Conservation (phyloP, 805 yeast genomes). For the Helenozyma baotianmanensis region DNA sequence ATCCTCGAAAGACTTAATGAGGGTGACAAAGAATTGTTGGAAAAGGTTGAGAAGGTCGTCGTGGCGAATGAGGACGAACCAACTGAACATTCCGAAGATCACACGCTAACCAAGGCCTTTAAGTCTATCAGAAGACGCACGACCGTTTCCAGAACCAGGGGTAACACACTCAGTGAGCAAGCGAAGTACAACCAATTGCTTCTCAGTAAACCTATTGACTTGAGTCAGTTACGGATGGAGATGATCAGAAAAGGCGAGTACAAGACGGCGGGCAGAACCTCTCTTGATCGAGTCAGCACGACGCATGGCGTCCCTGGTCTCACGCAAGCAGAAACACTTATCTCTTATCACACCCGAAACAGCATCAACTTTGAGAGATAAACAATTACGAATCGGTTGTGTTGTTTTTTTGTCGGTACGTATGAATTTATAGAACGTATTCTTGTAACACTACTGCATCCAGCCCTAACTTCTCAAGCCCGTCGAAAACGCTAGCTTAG, state of each 20-base stretch:
- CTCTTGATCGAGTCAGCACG: conserved; percentile 39
- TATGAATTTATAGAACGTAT: no score
- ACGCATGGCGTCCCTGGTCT: conserved; percentile 48
- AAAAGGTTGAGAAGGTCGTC: conserved; percentile 27
- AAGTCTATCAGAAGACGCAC: conserved; percentile 31
- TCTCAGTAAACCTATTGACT: conserved; percentile 29
- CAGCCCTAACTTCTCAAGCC: no score
- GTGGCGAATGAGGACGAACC: conserved; percentile 7
- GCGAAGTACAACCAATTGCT: conserved; percentile 17
- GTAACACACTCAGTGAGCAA: conserved; percentile 18
- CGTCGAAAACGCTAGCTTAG: no score
- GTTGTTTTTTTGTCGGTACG: neutral
- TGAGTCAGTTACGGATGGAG: conserved; percentile 32
- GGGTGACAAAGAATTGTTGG: conserved; percentile 31
- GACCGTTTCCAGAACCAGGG: conserved; percentile 22
- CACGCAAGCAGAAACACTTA: conserved; percentile 44
- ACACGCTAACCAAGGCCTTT: conserved; percentile 21
- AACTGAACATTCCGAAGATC: conserved; percentile 7
- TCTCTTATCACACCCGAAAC: conserved; percentile 39
- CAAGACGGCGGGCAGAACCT: conserved; percentile 25
- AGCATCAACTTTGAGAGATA: conserved; percentile 29
- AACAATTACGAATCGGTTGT: neutral
- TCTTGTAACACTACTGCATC: no score
- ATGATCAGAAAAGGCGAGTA: conserved; percentile 38
- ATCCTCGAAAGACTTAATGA: conserved; percentile 28